Percentiles rank a stretch among this genome's conserved stretches.
Evolutionary conservation across 169 alveolate species (phyloP).

Genomic region (Besnoitia besnoiti): DNA sequence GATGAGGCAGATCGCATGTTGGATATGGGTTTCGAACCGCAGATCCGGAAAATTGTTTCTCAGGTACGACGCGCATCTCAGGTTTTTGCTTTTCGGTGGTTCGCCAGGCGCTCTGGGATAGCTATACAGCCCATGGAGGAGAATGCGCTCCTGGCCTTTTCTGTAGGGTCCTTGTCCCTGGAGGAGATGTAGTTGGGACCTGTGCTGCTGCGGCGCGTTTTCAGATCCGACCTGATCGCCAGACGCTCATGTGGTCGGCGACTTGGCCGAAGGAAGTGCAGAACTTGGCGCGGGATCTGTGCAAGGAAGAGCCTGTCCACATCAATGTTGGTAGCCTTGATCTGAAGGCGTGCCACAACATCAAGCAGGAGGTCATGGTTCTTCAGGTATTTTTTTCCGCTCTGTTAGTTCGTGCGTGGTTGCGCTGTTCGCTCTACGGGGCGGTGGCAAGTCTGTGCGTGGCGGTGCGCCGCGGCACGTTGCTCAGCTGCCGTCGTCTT

Average conservation of each 20-base stretch:
- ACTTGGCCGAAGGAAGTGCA: slow-evolving; percentile 98
- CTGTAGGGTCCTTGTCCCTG: no score
- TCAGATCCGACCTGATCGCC: slow-evolving; percentile 93
- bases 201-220: slow-evolving; percentile 45
- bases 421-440: background rate
- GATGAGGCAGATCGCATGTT: slow-evolving; percentile 99
- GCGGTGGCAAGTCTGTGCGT: background rate
- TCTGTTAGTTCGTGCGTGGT: slow-evolving; percentile 25
- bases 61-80: slow-evolving; percentile 92
- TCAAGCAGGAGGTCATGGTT: slow-evolving; percentile 88
- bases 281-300: slow-evolving; percentile 92
- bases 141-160: background rate
- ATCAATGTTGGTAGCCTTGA: slow-evolving; percentile 95
- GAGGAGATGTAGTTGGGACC: no score
- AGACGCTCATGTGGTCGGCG: slow-evolving; percentile 97
- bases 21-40: slow-evolving; percentile 99
- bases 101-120: background rate
- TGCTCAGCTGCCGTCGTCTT: no score
- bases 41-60: slow-evolving; percentile 92
- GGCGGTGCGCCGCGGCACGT: no score
- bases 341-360: slow-evolving; percentile 91
- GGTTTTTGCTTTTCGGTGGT: background rate
- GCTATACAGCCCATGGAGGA: background rate
- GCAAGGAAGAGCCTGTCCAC: slow-evolving; percentile 96
- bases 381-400: slow-evolving; percentile 71